Evolutionary conservation across 768 basidiomycete genomes (phyloP), one percentile per base, ranked within the genome.

Genomic region (Vishniacozyma victoriae): DNA sequence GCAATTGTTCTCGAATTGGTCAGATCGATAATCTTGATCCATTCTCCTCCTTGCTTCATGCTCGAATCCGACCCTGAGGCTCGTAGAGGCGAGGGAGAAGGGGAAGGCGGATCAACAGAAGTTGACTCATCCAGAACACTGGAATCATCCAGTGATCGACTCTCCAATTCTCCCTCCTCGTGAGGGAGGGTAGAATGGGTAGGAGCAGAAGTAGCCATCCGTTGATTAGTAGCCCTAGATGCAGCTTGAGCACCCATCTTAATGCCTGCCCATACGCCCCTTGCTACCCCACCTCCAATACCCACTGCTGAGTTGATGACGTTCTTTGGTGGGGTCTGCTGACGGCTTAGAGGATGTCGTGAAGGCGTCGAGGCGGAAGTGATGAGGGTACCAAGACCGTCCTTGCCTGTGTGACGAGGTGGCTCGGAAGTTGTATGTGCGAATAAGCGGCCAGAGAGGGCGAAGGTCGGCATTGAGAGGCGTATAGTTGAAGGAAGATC

Each of bases 221-320:
- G 19, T 6, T 54, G 45, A 20, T 41, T 48, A 4, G 59, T 40
- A 29, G 57, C 57, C 15, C 53, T 44, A 24, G 49, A 37, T 15
- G 66, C 66, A 19, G 60, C 66, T 47, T 54, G 47, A 2, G 60
- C 66, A 16, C 66, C 62, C 52, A 57, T 57, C 38, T 60, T 64
- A n/a, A 68, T 6, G 2, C 66, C 66, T 20, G 66, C 66, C 66
- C 66, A 68, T 5, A 68, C 62, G 2, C 66, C 66, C 41, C 59
- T 24, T 13, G 62, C 66, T 2, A 62, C 62, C 6, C 55, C 62
- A n/a, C 60, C 60, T 5, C 66, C 63, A 20, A 68, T 57, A 33
- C 52, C 58, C 0, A 60, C 55, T 4, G 62, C 65, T 4, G 65
- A 61, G 1, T 56, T 42, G 11, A 63, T 18, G 22, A n/a, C 5